phyloP scores from a whole-genome alignment of 2,329 filamentous ascomycete genomes.

The Fusarium nelsonii region DNA sequence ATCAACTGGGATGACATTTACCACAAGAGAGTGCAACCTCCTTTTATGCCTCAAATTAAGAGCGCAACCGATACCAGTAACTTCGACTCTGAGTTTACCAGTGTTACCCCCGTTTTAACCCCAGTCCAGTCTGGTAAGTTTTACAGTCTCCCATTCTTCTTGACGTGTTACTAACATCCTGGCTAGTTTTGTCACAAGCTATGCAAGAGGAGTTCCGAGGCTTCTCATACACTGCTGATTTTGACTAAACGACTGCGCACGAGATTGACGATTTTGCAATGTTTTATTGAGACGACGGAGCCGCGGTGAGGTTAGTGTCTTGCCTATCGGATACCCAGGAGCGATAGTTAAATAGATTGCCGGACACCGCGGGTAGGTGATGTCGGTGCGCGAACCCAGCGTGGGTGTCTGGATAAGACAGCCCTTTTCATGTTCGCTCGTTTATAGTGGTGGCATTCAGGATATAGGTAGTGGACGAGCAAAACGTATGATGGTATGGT shows the following conservation, averaged over 20 bases:
- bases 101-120: slow-evolving; percentile 95
- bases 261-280: slow-evolving; percentile 45
- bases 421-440: slow-evolving; percentile 33
- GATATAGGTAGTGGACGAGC: slow-evolving; percentile 39
- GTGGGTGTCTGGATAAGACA: slow-evolving; percentile 22
- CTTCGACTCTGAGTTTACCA: slow-evolving; percentile 98
- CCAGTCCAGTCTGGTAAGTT: slow-evolving; percentile 94
- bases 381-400: slow-evolving; percentile 35
- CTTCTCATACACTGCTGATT: slow-evolving; percentile 96
- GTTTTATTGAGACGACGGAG: slow-evolving; percentile 41
- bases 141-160: neutral
- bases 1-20: slow-evolving; percentile 99
- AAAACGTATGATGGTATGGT: slow-evolving; percentile 36
- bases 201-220: slow-evolving; percentile 99
- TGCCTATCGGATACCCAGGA: slow-evolving; percentile 50
- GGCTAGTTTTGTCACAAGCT: slow-evolving; percentile 88
- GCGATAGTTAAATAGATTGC: slow-evolving; percentile 46
- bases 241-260: slow-evolving; percentile 67
- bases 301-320: slow-evolving; percentile 46
- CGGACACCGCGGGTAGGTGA: slow-evolving; percentile 41
- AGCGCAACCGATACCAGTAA: slow-evolving; percentile 98
- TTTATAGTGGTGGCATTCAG: slow-evolving; percentile 39
- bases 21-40: slow-evolving; percentile 89
- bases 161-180: slow-evolving; percentile 43
- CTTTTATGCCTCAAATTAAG: slow-evolving; percentile 90